These are phyloP conservation scores for Lycium ferocissimum DNA, from an alignment of 257 asterid genomes.

Conservation along the genomic window DNA sequence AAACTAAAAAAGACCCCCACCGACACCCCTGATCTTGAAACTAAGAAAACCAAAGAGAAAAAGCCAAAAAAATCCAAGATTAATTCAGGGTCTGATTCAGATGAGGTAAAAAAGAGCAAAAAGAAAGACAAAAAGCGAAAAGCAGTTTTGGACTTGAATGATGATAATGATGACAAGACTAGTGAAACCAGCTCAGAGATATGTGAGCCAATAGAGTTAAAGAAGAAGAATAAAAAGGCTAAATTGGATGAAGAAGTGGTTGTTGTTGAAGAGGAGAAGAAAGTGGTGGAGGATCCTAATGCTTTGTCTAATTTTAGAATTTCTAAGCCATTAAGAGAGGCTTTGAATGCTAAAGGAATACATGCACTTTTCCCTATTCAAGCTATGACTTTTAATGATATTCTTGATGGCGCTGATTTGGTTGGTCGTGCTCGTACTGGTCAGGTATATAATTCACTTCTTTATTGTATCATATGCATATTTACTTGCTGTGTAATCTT, in stretches of 20 bases:
- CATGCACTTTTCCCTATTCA: conserved; percentile 81
- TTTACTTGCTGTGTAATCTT: background rate
- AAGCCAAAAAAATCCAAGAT: conserved; percentile 18
- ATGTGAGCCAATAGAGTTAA: background rate
- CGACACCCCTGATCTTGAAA: conserved; percentile 17
- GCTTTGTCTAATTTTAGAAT: conserved; percentile 38
- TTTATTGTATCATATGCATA: background rate
- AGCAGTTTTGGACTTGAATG: conserved; percentile 3
- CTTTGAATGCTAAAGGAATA: conserved; percentile 61
- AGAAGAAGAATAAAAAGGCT: conserved; percentile 37
- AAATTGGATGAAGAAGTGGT: conserved; percentile 5
- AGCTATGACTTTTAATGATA: conserved; percentile 77
- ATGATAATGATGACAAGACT: background rate
- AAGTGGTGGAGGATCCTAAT: conserved; percentile 38
- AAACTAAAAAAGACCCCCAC: conserved; percentile 15
- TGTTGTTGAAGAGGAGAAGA: conserved; percentile 21
- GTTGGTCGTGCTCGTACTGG: conserved; percentile 98
- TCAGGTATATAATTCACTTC: conserved; percentile 55
- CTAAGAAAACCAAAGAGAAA: conserved; percentile 20
- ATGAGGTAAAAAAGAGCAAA: background rate
- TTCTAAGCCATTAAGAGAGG: conserved; percentile 36
- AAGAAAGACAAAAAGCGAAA: conserved; percentile 30
- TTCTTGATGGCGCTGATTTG: conserved; percentile 86
- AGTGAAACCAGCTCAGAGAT: conserved; percentile 22
- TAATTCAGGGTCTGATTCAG: conserved; percentile 29